A percentile compares a stretch with the other conserved stretches of the same genome.
phyloP scores from a whole-genome alignment of 768 basidiomycete species.

The Hemileccinum rubropunctum region DNA sequence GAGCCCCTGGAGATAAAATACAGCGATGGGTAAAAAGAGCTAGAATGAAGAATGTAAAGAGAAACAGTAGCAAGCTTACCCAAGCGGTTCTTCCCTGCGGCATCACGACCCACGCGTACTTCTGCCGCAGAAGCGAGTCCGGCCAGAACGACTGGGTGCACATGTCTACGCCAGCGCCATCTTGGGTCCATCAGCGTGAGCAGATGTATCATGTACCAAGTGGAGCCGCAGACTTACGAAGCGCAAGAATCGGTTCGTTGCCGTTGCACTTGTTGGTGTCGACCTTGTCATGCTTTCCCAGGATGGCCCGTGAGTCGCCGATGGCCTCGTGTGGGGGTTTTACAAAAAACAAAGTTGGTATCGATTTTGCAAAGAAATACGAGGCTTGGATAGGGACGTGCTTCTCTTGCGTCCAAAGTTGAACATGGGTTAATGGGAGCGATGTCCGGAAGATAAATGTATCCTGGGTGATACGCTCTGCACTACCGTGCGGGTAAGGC shows the following conservation, averaged over 20 bases:
- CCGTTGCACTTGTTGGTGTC: constrained; percentile 10
- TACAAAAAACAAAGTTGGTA: constrained; percentile 57
- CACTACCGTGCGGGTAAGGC: not conserved
- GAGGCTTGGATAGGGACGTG: constrained; percentile 49
- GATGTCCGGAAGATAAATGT: constrained; percentile 30
- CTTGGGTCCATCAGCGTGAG: constrained; percentile 35
- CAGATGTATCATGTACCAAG: not conserved
- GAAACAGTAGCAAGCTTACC: too few relatives aligned
- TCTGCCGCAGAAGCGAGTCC: constrained; percentile 56
- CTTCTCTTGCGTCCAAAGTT: constrained; percentile 37
- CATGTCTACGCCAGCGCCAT: constrained; percentile 87
- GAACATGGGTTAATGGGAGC: constrained; percentile 46
- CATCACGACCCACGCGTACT: constrained; percentile 71
- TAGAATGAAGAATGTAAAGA: not conserved
- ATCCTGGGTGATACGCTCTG: not conserved
- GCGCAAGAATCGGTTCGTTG: constrained; percentile 53
- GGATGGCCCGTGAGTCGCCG: constrained; percentile 1
- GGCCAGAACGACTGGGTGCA: constrained; percentile 54
- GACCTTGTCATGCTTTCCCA: not conserved
- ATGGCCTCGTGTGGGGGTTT: constrained; percentile 49
- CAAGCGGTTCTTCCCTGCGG: constrained; percentile 84
- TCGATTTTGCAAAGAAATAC: constrained; percentile 53
- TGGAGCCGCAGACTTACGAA: constrained; percentile 47
- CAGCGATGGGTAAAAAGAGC: not conserved
- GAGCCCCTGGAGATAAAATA: constrained; percentile 54